phyloP scores from a whole-genome alignment of 371 early-diverging fungal species.

The Mortierella sp. region DNA sequence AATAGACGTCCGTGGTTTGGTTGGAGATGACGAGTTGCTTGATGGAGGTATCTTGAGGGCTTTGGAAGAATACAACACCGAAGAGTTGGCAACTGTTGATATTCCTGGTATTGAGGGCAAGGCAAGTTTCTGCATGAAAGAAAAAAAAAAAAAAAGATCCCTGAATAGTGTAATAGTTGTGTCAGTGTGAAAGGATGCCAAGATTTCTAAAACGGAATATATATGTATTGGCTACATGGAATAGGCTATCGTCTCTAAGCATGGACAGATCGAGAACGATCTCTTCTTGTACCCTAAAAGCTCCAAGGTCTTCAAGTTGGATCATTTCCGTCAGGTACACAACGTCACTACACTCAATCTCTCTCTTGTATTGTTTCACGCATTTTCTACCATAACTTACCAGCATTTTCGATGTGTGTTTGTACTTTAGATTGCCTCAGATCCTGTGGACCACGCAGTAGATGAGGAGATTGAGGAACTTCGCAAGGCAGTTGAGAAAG shows the following conservation, averaged over 20 bases:
- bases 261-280: slow-evolving; percentile 72
- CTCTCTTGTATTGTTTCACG: too few species aligned
- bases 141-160: slow-evolving; percentile 41
- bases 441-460: slow-evolving; percentile 66
- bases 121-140: slow-evolving; percentile 56
- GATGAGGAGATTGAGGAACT: slow-evolving; percentile 66
- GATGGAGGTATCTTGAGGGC: slow-evolving; percentile 78
- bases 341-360: neutral
- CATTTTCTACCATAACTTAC: neutral
- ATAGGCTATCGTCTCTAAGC: slow-evolving; percentile 82
- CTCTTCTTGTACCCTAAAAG: slow-evolving; percentile 83
- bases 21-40: slow-evolving; percentile 85
- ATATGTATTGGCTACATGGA: neutral
- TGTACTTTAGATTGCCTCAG: slow-evolving; percentile 65
- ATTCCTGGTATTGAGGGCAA: slow-evolving; percentile 74
- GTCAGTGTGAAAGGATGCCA: neutral
- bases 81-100: slow-evolving; percentile 80
- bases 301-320: slow-evolving; percentile 75
- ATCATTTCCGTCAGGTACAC: slow-evolving; percentile 78
- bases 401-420: neutral
- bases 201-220: too few species aligned
- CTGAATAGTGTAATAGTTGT: too few species aligned
- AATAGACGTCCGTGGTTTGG: slow-evolving; percentile 88
- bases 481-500: slow-evolving; percentile 72
- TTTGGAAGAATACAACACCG: slow-evolving; percentile 87